Evolutionary conservation across 352 stramenopile genomes (phyloP).

Genomic region (Phytophthora pseudosyringae): DNA sequence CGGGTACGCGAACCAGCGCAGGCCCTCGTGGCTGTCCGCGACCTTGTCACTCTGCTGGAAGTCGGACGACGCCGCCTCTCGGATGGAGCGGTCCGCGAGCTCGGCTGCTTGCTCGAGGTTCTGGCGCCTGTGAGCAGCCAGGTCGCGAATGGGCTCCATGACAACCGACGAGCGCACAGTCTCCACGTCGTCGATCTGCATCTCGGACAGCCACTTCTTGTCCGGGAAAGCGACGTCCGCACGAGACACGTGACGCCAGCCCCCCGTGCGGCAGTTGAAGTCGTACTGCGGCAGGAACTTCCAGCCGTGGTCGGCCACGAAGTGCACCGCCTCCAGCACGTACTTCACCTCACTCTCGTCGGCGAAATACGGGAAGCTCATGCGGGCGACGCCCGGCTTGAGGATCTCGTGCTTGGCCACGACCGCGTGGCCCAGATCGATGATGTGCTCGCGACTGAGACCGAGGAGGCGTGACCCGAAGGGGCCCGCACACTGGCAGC

Average conservation of each 20-base stretch:
- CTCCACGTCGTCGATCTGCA: conserved; percentile 22
- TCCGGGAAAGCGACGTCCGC: conserved; percentile 23
- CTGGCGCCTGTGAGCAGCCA: conserved; percentile 19
- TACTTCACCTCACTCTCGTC: conserved; percentile 91
- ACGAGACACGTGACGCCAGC: conserved; percentile 76
- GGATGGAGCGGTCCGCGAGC: conserved; percentile 29
- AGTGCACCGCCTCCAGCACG: conserved; percentile 92
- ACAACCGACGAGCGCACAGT: conserved; percentile 1
- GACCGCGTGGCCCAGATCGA: conserved; percentile 84
- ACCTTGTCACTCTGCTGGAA: conserved; percentile 26
- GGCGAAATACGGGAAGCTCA: conserved; percentile 93
- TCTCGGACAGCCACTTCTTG: conserved; percentile 28
- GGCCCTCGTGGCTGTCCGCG: conserved; percentile 22
- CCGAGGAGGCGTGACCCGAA: conserved; percentile 94
- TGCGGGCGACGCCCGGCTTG: conserved; percentile 93
- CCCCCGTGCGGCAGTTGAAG: conserved; percentile 95
- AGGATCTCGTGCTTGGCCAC: conserved; percentile 93
- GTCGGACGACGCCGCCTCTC: conserved; percentile 10
- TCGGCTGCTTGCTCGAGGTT: conserved; percentile 31
- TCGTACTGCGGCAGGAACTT: conserved; percentile 95
- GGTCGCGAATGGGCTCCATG: conserved; percentile 19
- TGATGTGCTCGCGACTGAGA: conserved; percentile 70
- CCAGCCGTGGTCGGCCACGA: conserved; percentile 93
- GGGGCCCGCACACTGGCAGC: conserved; percentile 91
- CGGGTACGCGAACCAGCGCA: conserved; percentile 48